Evolutionary conservation across 805 yeast genomes (phyloP).

Genomic region (Metschnikowia shivogae): DNA sequence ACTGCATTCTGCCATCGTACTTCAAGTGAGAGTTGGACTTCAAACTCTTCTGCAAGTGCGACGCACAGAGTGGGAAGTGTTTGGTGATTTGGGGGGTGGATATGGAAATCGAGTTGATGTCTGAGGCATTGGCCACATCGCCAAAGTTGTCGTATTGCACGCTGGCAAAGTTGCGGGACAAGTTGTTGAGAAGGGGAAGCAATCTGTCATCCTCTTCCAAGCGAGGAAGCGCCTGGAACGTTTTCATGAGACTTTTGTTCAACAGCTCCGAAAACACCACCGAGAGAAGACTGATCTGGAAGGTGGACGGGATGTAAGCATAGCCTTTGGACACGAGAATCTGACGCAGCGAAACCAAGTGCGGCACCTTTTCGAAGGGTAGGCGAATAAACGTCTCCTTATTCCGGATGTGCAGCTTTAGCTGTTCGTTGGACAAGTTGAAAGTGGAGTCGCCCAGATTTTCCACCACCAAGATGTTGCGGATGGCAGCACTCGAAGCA

Average conservation of each 20-base stretch:
- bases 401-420: slow-evolving; percentile 44
- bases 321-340: slow-evolving; percentile 64
- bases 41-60: slow-evolving; percentile 60
- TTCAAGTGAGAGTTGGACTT: slow-evolving; percentile 65
- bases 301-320: slow-evolving; percentile 81
- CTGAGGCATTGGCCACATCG: slow-evolving; percentile 29
- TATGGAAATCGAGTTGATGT: slow-evolving; percentile 59
- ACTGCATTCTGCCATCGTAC: slow-evolving; percentile 80
- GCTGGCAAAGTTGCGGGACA: slow-evolving; percentile 51
- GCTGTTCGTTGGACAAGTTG: slow-evolving; percentile 45
- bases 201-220: slow-evolving; percentile 90
- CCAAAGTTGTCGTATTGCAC: slow-evolving; percentile 53
- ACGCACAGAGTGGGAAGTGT: slow-evolving; percentile 82
- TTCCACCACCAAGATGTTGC: slow-evolving; percentile 32
- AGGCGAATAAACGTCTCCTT: slow-evolving; percentile 73
- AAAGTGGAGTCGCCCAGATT: slow-evolving; percentile 23
- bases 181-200: slow-evolving; percentile 74
- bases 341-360: slow-evolving; percentile 67
- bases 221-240: slow-evolving; percentile 76
- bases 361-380: slow-evolving; percentile 82
- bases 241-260: slow-evolving; percentile 49
- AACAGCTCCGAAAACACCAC: slow-evolving; percentile 62
- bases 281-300: slow-evolving; percentile 67
- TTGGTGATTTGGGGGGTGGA: slow-evolving; percentile 48
- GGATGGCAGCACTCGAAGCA: slow-evolving; percentile 47